Percentiles rank a stretch among this genome's conserved stretches.
phyloP scores from a whole-genome alignment of 257 asterid genomes.

The Catharanthus roseus region DNA sequence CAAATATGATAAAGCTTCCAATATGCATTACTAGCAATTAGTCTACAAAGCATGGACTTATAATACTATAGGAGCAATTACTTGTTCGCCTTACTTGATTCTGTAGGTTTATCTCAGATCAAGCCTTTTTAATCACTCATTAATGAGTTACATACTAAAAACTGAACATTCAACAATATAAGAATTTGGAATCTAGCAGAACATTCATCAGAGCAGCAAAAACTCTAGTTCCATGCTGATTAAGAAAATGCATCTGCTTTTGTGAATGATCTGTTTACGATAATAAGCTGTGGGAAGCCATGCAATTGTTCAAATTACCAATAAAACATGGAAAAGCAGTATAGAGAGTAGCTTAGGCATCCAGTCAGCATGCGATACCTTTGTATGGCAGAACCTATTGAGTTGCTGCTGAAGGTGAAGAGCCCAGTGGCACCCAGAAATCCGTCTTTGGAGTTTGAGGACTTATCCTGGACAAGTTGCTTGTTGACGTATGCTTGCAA shows the following conservation, averaged over 20 bases:
- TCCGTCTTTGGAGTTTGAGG: constrained; percentile 26
- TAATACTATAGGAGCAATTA: not conserved
- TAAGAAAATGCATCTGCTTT: not conserved
- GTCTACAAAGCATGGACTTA: not conserved
- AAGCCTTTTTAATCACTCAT: not conserved
- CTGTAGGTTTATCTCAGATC: not conserved
- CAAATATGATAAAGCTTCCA: not conserved
- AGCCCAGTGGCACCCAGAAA: constrained; percentile 35
- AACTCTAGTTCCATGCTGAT: not conserved
- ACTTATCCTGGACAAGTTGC: constrained; percentile 22
- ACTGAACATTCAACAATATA: not conserved
- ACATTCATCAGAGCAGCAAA: not conserved
- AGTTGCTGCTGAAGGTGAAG: constrained; percentile 44
- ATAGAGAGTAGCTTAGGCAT: not conserved
- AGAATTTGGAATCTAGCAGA: not conserved
- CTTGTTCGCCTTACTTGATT: not conserved
- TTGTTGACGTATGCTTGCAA: constrained; percentile 20
- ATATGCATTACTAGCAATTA: not conserved
- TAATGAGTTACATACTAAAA: not conserved
- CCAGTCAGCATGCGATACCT: not conserved
- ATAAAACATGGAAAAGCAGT: constrained; percentile 3
- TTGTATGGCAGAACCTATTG: constrained; percentile 11
- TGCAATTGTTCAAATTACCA: not conserved
- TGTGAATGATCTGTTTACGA: not conserved
- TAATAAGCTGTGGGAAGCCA: not conserved